A percentile compares a stretch with the other conserved stretches of the same genome.
phyloP scores from a whole-genome alignment of 2,329 filamentous ascomycete species.

The Aspergillus puulaauensis region DNA sequence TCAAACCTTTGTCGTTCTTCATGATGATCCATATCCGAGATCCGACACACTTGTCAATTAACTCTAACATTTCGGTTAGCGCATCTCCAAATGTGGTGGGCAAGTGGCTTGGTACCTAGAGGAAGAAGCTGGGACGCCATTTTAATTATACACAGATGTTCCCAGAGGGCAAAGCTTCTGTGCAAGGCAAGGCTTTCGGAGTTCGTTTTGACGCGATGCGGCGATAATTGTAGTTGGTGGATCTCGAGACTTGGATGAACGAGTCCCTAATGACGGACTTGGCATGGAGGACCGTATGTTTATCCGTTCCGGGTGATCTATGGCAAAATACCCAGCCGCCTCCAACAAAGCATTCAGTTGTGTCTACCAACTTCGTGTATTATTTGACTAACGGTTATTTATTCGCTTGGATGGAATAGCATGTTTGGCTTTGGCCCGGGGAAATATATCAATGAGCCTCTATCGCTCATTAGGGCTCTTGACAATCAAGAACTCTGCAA shows the following conservation, averaged over 20 bases:
- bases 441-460: neutral
- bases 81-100: conserved; percentile 5
- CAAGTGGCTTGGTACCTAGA: conserved; percentile 54
- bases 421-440: neutral
- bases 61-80: conserved; percentile 59
- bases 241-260: conserved; percentile 16
- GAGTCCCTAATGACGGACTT: conserved; percentile 20
- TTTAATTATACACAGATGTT: conserved; percentile 10
- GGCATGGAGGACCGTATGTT: conserved; percentile 17
- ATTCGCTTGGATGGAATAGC: neutral
- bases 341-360: neutral
- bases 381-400: neutral
- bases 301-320: conserved; percentile 19
- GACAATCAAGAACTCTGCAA: neutral
- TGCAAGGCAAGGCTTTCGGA: neutral
- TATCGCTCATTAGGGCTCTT: neutral
- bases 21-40: conserved; percentile 98
- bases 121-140: conserved; percentile 76
- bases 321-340: conserved; percentile 1
- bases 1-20: conserved; percentile 94
- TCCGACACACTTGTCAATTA: conserved; percentile 98
- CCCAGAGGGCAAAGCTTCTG: neutral
- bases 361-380: neutral
- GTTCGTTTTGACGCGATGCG: conserved; percentile 17
- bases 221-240: conserved; percentile 18